Evolutionary conservation across 2,329 filamentous ascomycete genomes (phyloP).

Genomic region (Simplicillium aogashimaense): DNA sequence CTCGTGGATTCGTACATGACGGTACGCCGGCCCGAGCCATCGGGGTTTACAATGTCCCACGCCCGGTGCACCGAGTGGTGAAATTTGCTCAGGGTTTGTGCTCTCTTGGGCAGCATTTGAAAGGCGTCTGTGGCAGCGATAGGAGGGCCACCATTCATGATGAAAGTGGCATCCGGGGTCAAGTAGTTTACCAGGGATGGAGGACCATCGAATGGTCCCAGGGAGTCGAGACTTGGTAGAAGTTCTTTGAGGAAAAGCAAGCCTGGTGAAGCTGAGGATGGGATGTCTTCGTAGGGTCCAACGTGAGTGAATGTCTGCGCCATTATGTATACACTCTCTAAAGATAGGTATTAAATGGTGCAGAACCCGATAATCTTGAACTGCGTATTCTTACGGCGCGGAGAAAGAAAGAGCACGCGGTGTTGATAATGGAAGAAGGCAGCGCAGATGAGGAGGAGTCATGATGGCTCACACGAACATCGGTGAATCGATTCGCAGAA

Average conservation of each 20-base stretch:
- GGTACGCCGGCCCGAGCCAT: slow-evolving; percentile 4
- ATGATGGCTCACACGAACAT: no score
- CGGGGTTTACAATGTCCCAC: slow-evolving; percentile 3
- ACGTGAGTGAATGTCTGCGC: slow-evolving; percentile 3
- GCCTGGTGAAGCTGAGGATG: slow-evolving; percentile 5
- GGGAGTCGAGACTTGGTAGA: slow-evolving; percentile 8
- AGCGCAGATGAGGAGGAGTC: no score
- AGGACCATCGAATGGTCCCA: slow-evolving; percentile 5
- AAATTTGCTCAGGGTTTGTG: slow-evolving; percentile 2
- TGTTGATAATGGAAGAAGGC: no score
- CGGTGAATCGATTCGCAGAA: no score
- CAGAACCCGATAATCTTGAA: no score
- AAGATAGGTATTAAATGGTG: no score
- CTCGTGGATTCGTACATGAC: slow-evolving; percentile 7
- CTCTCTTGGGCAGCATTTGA: slow-evolving; percentile 6
- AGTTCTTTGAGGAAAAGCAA: slow-evolving; percentile 8
- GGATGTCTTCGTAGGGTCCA: slow-evolving; percentile 3
- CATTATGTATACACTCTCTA: background rate
- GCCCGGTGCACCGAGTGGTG: slow-evolving; percentile 6
- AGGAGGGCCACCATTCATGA: slow-evolving; percentile 5
- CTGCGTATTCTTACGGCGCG: no score
- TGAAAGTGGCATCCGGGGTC: slow-evolving; percentile 6
- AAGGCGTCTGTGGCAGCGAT: slow-evolving; percentile 4
- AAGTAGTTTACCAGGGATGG: slow-evolving; percentile 3
- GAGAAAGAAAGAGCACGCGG: no score